Base-by-base conservation (phyloP, 257 asterid species). In the Voacanga thouarsii region DNA sequence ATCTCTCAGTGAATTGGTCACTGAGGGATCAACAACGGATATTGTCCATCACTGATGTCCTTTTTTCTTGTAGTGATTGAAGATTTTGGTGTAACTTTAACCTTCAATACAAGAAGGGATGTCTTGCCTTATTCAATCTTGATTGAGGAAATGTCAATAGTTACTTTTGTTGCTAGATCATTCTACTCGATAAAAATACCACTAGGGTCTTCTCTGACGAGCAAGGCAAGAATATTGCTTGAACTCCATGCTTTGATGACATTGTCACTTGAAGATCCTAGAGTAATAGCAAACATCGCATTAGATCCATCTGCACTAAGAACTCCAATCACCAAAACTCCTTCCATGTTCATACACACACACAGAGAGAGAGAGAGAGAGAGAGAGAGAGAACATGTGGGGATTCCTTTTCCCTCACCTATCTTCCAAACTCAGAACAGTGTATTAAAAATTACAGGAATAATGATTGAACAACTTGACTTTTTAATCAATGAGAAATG, bases 331-430 rank as follows among this genome's bases (percentile, higher is more conserved):
- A 94, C 65, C 47, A 92, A 44, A 75, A 90, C 97, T 72, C 97
- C 97, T 84, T 91, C 92, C 75, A 75, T 83, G 45, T 84, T 86
- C 96, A 94, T 90, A 11, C 97, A 91, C 69, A 90, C 77, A 78
- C 92, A 92, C n/a, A 50, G 68, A 80, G 37, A 70, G 75, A 41
- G 44, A 71, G 16, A 50, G 68, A 80, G 37, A 70, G 75, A 41
- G 44, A 71, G 16, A 43, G 45, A 79, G 66, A 71, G 75, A 84
- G 56, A 81, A 81, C 92, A 1, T 83, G 92, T 97, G 44, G 98
- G 97, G 51, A 94, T 90, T 79, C 97, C 94, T 5, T 97, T 95
- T 72, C 96, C 96, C 86, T 89, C 90, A 14, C 98, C 97, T 97
- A 94, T 92, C 84, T 33, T 33, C 37, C 37, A 33, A 33, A 33